Base-by-base conservation (phyloP, 768 basidiomycete species). In the Tulasnella sp. region DNA sequence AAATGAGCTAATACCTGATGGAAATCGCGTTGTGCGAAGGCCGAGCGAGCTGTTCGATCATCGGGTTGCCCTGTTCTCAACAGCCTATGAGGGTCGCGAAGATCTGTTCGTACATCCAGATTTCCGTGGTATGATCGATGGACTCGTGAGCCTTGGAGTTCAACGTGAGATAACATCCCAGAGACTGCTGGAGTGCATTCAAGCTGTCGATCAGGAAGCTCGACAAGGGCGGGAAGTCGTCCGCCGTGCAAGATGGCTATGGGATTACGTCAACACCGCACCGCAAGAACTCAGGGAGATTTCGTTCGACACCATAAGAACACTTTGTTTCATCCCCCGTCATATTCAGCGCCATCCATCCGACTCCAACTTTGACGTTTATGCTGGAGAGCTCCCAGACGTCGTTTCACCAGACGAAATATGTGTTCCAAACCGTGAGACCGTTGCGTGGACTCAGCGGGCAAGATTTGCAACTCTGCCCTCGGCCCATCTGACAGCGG, bases 401-500 rank as follows among this genome's bases (percentile, higher is more conserved):
- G 26, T 73, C 0, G 72, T 48, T 29, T 73, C 72, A 26, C 40
- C n/a, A 3, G 40, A 73, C n/a, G 16, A 73, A 9, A 7, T 73
- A 20, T 40, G 40, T 20, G n/a, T 10, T 15, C 26, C 40, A 18
- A 23, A 42, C 1, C 40, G 26, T 6, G 32, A 29, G 13, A 20
- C 40, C 1, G 72, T 73, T 29, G 72, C 48, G 0, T 75, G 74
- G 74, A 75, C 74, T 23, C 74, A 75, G 74, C 74, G 74, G 0
- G 74, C 48, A 20, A 29, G 74, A 20, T 75, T 75, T 39, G 3
- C 29, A 18, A 48, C 13, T 15, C 7, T 13, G 2, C n/a, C 74
- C 18, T 55, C 74, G 3, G 46, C 26, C 26, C 39, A 48, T 32
- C 23, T 75, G 16, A 35, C 1, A 46, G 51, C 46, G 5, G 5